These are phyloP conservation scores for Plantago lanceolata DNA, from an alignment of 305 asterid genomes.

Conservation along the genomic window DNA sequence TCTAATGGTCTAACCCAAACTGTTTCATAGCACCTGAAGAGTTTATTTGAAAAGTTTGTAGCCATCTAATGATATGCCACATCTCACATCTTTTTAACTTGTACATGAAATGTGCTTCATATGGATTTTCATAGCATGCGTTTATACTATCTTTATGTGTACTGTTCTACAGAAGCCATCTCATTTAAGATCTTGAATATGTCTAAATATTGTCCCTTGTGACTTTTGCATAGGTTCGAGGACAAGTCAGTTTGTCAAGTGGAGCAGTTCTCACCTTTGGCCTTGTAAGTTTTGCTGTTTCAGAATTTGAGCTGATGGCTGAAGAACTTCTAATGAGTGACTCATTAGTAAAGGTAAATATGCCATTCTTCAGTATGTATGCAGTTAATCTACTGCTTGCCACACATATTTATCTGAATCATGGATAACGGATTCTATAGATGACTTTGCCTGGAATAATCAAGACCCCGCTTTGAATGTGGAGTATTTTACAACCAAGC, in stretches of 20 bases:
- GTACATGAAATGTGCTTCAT: slow-evolving; percentile 5
- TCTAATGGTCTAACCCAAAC: too few relatives aligned
- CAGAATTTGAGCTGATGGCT: slow-evolving; percentile 80
- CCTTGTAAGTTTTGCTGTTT: slow-evolving; percentile 53
- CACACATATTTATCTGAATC: too few relatives aligned
- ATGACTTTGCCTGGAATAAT: too few relatives aligned
- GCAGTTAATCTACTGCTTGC: too few relatives aligned
- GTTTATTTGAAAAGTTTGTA: too few relatives aligned
- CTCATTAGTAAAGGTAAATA: slow-evolving; percentile 66
- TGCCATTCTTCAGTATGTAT: background rate
- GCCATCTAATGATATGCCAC: too few relatives aligned
- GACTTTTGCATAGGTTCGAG: slow-evolving; percentile 57
- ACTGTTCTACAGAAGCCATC: slow-evolving; percentile 19
- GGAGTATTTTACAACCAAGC: too few relatives aligned
- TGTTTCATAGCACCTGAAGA: too few relatives aligned
- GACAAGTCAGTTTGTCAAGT: slow-evolving; percentile 75
- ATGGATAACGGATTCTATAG: background rate
- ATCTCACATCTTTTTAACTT: too few relatives aligned
- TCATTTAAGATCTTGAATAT: slow-evolving; percentile 5
- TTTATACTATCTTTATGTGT: slow-evolving; percentile 6
- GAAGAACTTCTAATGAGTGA: slow-evolving; percentile 97
- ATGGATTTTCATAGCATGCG: slow-evolving; percentile 14
- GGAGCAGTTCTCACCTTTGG: slow-evolving; percentile 84
- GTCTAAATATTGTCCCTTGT: slow-evolving; percentile 17
- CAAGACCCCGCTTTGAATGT: too few relatives aligned